Conservation (phyloP, 2,329 filamentous ascomycete species). For the Truncatella angustata region DNA sequence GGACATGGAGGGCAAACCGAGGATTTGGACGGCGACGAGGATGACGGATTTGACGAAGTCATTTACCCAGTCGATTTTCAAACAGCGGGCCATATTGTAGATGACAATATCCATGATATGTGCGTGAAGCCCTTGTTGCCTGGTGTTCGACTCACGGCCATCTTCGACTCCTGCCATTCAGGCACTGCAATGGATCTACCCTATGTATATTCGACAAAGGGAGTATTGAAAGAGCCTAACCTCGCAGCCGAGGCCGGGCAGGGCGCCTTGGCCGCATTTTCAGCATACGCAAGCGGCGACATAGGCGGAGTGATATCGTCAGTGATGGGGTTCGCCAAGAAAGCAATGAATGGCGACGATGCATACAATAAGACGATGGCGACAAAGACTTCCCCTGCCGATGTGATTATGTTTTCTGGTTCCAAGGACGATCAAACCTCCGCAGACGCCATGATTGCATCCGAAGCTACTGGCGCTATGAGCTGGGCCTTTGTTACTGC, state of each 20-base stretch:
- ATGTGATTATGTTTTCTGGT: constrained; percentile 97
- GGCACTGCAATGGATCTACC: constrained; percentile 65
- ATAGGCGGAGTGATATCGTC: constrained; percentile 78
- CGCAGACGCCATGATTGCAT: constrained; percentile 86
- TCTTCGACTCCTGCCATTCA: constrained; percentile 67
- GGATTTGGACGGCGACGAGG: constrained; percentile 76
- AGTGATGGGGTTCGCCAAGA: constrained; percentile 83
- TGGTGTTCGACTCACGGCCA: constrained; percentile 60
- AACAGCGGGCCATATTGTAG: constrained; percentile 76
- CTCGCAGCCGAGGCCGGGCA: constrained; percentile 66
- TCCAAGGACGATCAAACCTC: constrained; percentile 96
- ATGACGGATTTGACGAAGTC: constrained; percentile 79
- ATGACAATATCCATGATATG: constrained; percentile 79
- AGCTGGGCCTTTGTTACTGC: constrained; percentile 94
- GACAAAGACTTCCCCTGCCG: constrained; percentile 91
- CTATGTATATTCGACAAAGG: constrained; percentile 69
- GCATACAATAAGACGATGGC: constrained; percentile 75
- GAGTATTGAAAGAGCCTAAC: constrained; percentile 67
- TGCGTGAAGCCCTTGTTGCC: constrained; percentile 59
- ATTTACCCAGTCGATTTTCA: constrained; percentile 83
- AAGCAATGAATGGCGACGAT: constrained; percentile 78
- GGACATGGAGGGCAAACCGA: constrained; percentile 76
- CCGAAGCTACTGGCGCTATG: constrained; percentile 95
- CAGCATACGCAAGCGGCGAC: constrained; percentile 67
- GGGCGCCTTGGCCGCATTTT: constrained; percentile 58